Conservation (phyloP, 176 grass and related monocot genomes). For the Oryza meyeriana region DNA sequence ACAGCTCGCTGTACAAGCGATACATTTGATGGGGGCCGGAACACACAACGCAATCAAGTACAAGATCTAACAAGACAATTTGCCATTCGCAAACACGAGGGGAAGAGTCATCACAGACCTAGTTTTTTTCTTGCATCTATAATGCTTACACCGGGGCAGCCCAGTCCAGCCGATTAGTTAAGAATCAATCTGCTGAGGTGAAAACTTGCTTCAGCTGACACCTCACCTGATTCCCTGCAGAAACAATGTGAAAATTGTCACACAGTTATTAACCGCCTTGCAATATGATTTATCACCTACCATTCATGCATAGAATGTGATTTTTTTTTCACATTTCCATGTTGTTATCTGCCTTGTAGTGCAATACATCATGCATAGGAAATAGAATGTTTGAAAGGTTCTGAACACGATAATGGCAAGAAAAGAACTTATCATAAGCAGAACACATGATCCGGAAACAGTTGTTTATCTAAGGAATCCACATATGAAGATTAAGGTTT, state of each 20-base stretch:
- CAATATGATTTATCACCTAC: background rate
- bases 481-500: background rate
- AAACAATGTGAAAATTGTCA: background rate
- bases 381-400: background rate
- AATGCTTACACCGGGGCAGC: background rate
- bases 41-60: background rate
- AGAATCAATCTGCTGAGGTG: background rate
- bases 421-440: background rate
- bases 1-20: background rate
- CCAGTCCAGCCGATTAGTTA: background rate
- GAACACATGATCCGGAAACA: background rate
- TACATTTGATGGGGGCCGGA: background rate
- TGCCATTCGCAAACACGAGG: too few relatives aligned
- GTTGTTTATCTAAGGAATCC: background rate
- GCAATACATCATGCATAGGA: background rate
- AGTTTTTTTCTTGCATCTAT: background rate
- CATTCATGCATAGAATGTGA: background rate
- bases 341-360: background rate
- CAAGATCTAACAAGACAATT: background rate
- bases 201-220: background rate
- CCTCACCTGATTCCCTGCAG: background rate
- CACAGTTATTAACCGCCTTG: background rate
- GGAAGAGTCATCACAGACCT: background rate
- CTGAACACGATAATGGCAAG: too few relatives aligned
- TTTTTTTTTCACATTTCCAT: background rate